phyloP scores from a whole-genome alignment of 306 rosid genomes.

The Adenanthera pavonina region DNA sequence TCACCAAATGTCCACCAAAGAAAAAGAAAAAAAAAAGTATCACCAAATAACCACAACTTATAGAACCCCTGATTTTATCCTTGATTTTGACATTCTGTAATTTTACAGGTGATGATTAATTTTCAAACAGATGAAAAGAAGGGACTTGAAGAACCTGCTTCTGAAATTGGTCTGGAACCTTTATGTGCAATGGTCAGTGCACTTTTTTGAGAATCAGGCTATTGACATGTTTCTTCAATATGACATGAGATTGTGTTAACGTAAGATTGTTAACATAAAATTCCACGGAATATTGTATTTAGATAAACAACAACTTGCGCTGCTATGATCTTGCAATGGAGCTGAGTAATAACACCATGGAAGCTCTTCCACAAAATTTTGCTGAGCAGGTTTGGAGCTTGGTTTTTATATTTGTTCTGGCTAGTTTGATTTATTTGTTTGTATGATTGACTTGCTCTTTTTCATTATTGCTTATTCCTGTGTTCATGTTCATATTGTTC shows the following conservation, averaged over 20 bases:
- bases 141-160: conserved; percentile 90
- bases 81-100: conserved; percentile 4
- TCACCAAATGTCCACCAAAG: conserved; percentile 13
- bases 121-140: conserved; percentile 93
- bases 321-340: conserved; percentile 98
- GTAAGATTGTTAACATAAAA: too few species aligned
- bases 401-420: conserved; percentile 31
- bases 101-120: conserved; percentile 87
- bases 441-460: conserved; percentile 14
- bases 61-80: conserved; percentile 4
- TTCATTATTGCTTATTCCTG: not conserved
- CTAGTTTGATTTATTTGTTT: conserved; percentile 36
- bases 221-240: conserved; percentile 4
- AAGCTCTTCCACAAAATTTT: conserved; percentile 90
- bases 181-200: conserved; percentile 89
- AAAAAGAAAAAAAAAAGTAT: not conserved
- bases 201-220: conserved; percentile 4
- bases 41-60: conserved; percentile 1
- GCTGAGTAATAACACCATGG: conserved; percentile 81
- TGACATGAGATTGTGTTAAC: conserved; percentile 14
- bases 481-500: not conserved
- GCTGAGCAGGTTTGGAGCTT: conserved; percentile 80
- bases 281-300: conserved; percentile 38
- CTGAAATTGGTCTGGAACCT: conserved; percentile 92
- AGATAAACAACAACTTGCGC: conserved; percentile 94